Percentiles rank a stretch among this genome's conserved stretches.
Conservation (phyloP, 768 basidiomycete species). For the Naganishia vishniacii region DNA sequence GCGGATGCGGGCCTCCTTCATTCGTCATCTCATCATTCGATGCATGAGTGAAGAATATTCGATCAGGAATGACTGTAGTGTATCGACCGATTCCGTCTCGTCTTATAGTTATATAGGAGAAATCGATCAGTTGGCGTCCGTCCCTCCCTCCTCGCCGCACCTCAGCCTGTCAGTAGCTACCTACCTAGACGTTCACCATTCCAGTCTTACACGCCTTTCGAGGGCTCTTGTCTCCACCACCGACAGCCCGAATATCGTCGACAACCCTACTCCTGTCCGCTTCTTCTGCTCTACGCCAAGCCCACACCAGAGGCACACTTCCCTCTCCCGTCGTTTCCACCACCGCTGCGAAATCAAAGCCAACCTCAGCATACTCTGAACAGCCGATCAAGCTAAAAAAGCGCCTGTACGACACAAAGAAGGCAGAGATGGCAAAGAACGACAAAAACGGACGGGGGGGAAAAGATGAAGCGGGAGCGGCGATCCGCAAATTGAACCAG, state of each 20-base stretch:
- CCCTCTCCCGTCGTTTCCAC: conserved; percentile 9
- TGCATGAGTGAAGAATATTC: too few relatives aligned
- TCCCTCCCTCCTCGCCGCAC: too few relatives aligned
- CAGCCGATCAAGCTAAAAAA: conserved; percentile 19
- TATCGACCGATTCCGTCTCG: too few relatives aligned
- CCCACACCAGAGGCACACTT: background rate
- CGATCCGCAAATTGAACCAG: background rate
- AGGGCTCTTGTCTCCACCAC: background rate
- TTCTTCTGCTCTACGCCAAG: too few relatives aligned
- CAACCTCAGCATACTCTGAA: conserved; percentile 8
- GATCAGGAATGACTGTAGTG: too few relatives aligned
- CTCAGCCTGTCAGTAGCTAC: too few relatives aligned
- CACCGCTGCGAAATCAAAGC: conserved; percentile 5
- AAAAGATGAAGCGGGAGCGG: background rate
- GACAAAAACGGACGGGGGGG: background rate
- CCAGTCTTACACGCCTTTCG: background rate
- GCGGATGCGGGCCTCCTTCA: too few relatives aligned
- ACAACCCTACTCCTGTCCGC: too few relatives aligned
- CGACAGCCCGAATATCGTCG: too few relatives aligned
- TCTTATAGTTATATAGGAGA: too few relatives aligned
- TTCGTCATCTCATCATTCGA: too few relatives aligned
- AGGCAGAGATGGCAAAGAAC: background rate
- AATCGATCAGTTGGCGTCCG: too few relatives aligned
- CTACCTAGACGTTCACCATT: background rate
- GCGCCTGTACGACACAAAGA: conserved; percentile 6